Base-by-base conservation (phyloP, 108 stramenopile species). In the Mediolabrus comicus region DNA sequence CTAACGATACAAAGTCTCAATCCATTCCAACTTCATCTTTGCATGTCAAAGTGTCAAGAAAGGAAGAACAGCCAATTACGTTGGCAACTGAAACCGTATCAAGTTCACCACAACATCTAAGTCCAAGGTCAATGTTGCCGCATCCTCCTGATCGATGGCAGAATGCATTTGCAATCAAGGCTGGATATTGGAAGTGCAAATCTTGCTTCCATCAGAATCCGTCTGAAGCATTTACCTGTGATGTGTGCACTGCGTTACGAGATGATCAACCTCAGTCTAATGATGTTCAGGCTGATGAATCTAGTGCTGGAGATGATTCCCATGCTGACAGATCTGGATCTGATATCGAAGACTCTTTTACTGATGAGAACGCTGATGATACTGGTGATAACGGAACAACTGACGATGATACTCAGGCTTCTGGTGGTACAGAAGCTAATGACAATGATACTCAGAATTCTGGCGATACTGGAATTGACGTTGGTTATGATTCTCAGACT, bases 111-210 rank as follows among this genome's bases (percentile, higher is more conserved):
- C 29, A 14, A 11, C 31, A 58, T 29, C 41, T 69, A 8, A 56
- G 41, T 0, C 1, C 61, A 35, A 62, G 33, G 54, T n/a, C 24
- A 28, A 25, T 72, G 51, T 16, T 63, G 1, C 60, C 71, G 1
- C 8, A 25, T 4, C 55, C 46, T 8, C 71, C 71, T 53, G 10
- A 16, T 30, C 52, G 71, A 12, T 72, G 71, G 53, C 33, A 72
- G 39, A 11, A 41, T 28, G 12, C 53, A 26, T 72, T 72, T 62
- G 33, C 10, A 35, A 60, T 38, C 34, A 72, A 62, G 27, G 60
- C 14, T 28, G 71, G 71, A 54, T 33, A 72, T 31, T 72, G 71
- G 71, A 62, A 29, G 39, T 72, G 71, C 30, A 63, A 26, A 19
- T 12, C 51, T 10, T 72, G 71, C 49, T 62, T 36, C 11, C 52